Percentiles rank a stretch among this genome's conserved stretches.
Evolutionary conservation across 2,329 filamentous ascomycete genomes (phyloP).

Genomic region (Didymellaceae sp.): DNA sequence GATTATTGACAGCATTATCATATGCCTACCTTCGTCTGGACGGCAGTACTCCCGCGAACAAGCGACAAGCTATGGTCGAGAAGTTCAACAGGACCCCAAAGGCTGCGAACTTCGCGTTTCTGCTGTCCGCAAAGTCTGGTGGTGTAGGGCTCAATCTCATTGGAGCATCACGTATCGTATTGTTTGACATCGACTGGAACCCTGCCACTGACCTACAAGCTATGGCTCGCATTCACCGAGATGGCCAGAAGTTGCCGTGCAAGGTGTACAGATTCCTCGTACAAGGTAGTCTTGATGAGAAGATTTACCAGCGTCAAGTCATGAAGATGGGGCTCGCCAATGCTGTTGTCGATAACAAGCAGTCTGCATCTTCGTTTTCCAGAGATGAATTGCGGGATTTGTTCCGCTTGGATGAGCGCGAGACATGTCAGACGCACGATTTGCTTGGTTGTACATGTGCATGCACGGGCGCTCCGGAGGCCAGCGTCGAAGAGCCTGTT

Average conservation of each 20-base stretch:
- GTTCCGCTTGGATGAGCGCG: conserved; percentile 68
- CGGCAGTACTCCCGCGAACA: conserved; percentile 67
- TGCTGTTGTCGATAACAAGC: conserved; percentile 73
- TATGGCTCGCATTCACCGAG: conserved; percentile 76
- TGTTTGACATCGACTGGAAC: conserved; percentile 80
- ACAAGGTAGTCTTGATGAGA: conserved; percentile 73
- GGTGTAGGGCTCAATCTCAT: conserved; percentile 74
- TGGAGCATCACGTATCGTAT: conserved; percentile 71
- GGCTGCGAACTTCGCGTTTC: conserved; percentile 68
- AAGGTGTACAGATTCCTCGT: conserved; percentile 74
- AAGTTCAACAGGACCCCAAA: conserved; percentile 69
- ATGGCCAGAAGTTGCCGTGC: conserved; percentile 72
- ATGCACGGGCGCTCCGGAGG: conserved; percentile 55
- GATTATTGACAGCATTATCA: conserved; percentile 65
- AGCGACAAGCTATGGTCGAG: conserved; percentile 72
- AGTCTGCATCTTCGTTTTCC: conserved; percentile 66
- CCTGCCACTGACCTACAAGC: conserved; percentile 75
- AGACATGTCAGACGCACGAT: conserved; percentile 71
- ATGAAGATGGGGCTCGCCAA: conserved; percentile 74
- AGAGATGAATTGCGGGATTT: conserved; percentile 70
- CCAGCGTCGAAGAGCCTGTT: conserved; percentile 18
- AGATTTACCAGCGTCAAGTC: conserved; percentile 76
- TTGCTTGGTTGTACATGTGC: conserved; percentile 68
- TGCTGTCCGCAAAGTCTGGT: conserved; percentile 75
- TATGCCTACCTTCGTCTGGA: conserved; percentile 72